Conservation (phyloP, 169 alveolate genomes). For the Plasmodium gaboni region DNA sequence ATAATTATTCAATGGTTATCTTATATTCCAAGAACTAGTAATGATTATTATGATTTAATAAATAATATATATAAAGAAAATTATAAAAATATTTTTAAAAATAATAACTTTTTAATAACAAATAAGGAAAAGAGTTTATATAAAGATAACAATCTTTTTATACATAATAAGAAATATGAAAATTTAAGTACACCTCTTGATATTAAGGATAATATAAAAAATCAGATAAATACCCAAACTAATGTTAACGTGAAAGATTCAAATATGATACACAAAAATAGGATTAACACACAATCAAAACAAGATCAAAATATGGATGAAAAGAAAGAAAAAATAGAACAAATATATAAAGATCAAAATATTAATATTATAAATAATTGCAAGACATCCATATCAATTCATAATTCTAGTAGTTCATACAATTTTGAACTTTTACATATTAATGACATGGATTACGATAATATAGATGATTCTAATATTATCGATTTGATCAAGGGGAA, state of each 20-base stretch:
- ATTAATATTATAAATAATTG: neutral
- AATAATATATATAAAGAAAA: constrained; percentile 64
- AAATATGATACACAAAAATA: neutral
- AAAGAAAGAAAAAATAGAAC: neutral
- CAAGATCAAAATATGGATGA: neutral
- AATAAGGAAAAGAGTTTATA: neutral
- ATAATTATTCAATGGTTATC: constrained; percentile 87
- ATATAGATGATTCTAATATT: constrained; percentile 26
- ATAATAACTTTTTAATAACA: neutral
- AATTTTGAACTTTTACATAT: constrained; percentile 76
- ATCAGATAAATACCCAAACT: neutral
- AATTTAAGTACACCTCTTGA: neutral
- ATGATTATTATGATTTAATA: constrained; percentile 82
- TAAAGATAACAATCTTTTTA: neutral
- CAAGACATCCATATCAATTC: neutral
- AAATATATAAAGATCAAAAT: neutral
- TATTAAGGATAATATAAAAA: neutral
- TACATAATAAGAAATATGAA: neutral
- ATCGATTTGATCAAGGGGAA: constrained; percentile 43
- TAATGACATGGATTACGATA: constrained; percentile 81
- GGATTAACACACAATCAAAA: neutral
- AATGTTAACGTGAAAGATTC: neutral
- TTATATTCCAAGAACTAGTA: constrained; percentile 86
- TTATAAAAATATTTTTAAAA: neutral
- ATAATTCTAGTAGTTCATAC: neutral